phyloP scores from a whole-genome alignment of 345 rosid species.

The Sisymbrium altissimum region DNA sequence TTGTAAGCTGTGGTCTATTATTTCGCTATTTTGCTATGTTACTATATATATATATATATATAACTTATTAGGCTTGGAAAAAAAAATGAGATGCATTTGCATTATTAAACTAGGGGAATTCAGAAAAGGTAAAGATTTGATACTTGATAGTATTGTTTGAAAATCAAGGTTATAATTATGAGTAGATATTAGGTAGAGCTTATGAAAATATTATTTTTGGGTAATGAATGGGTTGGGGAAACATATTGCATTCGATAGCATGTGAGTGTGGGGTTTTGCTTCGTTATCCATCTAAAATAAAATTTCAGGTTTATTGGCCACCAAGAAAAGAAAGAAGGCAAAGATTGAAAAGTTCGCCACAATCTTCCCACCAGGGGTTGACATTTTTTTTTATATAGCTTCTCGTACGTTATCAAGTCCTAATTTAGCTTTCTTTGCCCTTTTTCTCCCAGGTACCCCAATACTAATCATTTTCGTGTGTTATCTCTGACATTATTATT shows the following conservation, averaged over 20 bases:
- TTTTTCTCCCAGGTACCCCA: background rate
- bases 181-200: conserved; percentile 6
- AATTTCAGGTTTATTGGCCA: conserved; percentile 16
- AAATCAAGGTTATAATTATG: background rate
- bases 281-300: background rate
- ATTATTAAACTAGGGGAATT: background rate
- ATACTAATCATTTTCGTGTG: background rate
- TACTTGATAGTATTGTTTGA: background rate
- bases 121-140: background rate
- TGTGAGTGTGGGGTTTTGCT: conserved; percentile 39
- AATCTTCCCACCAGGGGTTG: conserved; percentile 30
- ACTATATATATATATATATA: background rate
- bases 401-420: conserved; percentile 15
- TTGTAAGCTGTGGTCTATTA: background rate
- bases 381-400: conserved; percentile 27
- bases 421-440: background rate
- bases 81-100: background rate
- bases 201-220: background rate
- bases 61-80: too few species aligned
- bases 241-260: conserved; percentile 22
- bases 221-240: conserved; percentile 19
- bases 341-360: background rate
- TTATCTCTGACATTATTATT: background rate
- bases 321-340: background rate
- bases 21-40: background rate